Conservation (phyloP, 2,329 filamentous ascomycete species). For the Myriosclerotinia scirpicola region DNA sequence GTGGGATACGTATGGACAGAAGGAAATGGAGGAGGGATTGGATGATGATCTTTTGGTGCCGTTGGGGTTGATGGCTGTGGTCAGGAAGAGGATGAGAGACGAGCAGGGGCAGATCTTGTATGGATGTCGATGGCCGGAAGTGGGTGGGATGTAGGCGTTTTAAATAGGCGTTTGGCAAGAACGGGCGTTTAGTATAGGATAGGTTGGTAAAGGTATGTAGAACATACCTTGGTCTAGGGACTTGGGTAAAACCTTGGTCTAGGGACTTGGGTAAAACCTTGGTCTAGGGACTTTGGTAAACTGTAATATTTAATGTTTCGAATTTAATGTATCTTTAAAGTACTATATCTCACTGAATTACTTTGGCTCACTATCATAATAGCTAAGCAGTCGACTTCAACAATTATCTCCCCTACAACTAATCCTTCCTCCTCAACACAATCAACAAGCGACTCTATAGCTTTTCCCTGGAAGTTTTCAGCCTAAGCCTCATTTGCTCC, state of each 20-base stretch:
- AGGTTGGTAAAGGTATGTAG: not conserved
- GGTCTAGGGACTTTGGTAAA: no score
- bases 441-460: not conserved
- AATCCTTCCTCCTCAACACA: not conserved
- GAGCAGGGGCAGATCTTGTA: not conserved
- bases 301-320: no score
- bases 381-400: not conserved
- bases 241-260: no score
- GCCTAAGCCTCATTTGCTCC: not conserved
- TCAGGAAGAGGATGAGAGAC: slow-evolving; percentile 2
- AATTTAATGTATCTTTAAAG: no score
- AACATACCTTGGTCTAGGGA: not conserved
- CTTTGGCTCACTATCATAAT: not conserved
- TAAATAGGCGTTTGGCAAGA: not conserved
- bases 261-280: no score
- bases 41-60: slow-evolving; percentile 15
- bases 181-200: not conserved
- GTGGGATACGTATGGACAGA: not conserved
- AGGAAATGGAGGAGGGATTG: not conserved
- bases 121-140: not conserved
- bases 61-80: slow-evolving; percentile 16
- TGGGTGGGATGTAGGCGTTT: not conserved
- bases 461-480: not conserved
- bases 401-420: not conserved
- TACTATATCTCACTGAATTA: not conserved